phyloP scores from a whole-genome alignment of 2,329 filamentous ascomycete genomes.

The Xylaria sp. region DNA sequence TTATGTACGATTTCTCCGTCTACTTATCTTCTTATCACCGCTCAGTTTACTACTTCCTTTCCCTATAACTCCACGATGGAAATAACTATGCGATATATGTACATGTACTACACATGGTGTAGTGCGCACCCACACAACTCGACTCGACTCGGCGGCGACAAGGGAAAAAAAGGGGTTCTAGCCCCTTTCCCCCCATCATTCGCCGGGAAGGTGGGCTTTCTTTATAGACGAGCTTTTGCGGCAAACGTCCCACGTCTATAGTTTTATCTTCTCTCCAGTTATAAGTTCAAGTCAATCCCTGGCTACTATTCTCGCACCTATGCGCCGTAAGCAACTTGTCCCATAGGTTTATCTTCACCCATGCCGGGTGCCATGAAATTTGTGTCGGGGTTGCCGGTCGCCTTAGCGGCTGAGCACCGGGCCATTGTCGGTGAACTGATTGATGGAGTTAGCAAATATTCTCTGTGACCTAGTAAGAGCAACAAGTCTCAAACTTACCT shows the following conservation, averaged over 20 bases:
- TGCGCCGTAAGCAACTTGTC: conserved; percentile 69
- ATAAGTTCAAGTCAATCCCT: not conserved
- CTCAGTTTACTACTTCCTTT: conserved; percentile 5
- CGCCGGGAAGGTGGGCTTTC: conserved; percentile 4
- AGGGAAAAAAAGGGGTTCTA: conserved; percentile 26
- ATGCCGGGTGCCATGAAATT: conserved; percentile 82
- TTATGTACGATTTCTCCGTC: conserved; percentile 24
- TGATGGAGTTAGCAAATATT: conserved; percentile 30
- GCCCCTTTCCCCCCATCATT: conserved; percentile 7
- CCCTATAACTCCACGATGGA: conserved; percentile 18
- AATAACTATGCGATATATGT: conserved; percentile 45
- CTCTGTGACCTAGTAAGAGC: not conserved
- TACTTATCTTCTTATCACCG: conserved; percentile 18
- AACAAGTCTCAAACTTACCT: conserved; percentile 69
- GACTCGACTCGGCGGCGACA: conserved; percentile 24
- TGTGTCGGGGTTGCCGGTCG: conserved; percentile 78
- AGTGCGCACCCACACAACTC: conserved; percentile 27
- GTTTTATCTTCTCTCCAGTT: conserved; percentile 19
- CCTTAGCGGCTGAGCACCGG: conserved; percentile 93
- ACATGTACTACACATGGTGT: conserved; percentile 42
- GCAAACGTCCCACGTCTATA: conserved; percentile 23
- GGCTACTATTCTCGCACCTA: conserved; percentile 48
- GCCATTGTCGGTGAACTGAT: conserved; percentile 96
- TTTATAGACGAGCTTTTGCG: conserved; percentile 15
- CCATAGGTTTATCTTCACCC: conserved; percentile 70